These are phyloP conservation scores for Olyra latifolia DNA, from an alignment of 176 grass and related monocot genomes.

Conservation along the genomic window DNA sequence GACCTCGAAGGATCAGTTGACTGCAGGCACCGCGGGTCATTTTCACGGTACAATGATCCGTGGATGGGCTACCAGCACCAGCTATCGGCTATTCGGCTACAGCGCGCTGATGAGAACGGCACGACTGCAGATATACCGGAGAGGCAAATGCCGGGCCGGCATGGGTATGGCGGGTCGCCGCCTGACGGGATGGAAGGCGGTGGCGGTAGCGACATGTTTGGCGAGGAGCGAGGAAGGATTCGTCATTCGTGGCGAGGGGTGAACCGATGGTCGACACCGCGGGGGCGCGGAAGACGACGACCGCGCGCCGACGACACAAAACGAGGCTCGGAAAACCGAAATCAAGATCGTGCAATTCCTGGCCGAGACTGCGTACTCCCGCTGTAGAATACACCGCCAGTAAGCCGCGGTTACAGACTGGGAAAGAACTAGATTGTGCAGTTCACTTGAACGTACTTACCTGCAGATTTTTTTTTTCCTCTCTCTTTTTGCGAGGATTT, in stretches of 20 bases:
- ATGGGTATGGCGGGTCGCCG: not conserved
- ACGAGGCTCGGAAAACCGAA: not conserved
- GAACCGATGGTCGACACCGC: not conserved
- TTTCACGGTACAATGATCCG: not conserved
- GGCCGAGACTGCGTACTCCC: not conserved
- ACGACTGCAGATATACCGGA: too few species aligned
- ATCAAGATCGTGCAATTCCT: not conserved
- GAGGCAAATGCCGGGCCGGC: too few species aligned
- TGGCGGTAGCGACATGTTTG: not conserved
- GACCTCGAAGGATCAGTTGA: not conserved
- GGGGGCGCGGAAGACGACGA: not conserved
- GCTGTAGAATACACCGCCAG: not conserved
- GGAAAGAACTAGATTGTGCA: not conserved
- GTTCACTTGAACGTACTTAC: not conserved
- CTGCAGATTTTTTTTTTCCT: too few species aligned
- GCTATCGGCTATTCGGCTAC: not conserved
- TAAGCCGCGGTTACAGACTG: not conserved
- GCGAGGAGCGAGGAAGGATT: not conserved
- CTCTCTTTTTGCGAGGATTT: not conserved
- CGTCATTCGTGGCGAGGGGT: not conserved
- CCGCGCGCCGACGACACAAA: too few species aligned
- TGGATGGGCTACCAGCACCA: not conserved
- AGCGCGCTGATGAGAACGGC: not conserved
- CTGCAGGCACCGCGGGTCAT: not conserved
- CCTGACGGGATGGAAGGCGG: not conserved